A percentile compares a stretch with the other conserved stretches of the same genome.
Evolutionary conservation across 495 filamentous ascomycete genomes (phyloP).

Genomic region (Astrothelium macrocarpum): DNA sequence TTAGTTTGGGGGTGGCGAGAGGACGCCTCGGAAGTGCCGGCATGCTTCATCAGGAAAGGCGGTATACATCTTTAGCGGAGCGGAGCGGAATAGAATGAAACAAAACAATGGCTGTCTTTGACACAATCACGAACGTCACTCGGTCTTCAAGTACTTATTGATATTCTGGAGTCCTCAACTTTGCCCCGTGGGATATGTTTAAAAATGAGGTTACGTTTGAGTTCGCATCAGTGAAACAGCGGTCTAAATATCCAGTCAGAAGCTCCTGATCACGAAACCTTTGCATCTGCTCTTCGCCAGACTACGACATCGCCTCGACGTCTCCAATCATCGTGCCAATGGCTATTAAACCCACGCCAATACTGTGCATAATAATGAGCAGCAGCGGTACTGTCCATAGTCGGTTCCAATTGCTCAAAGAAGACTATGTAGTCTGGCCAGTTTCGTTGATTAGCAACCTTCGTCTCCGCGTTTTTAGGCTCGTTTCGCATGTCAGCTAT

Average conservation of each 20-base stretch:
- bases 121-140: too few relatives aligned
- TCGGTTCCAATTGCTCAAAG: slow-evolving; percentile 52
- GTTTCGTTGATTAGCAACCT: slow-evolving; percentile 26
- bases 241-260: neutral
- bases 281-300: slow-evolving; percentile 47
- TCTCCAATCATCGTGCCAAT: slow-evolving; percentile 82
- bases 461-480: neutral
- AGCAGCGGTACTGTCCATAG: slow-evolving; percentile 39
- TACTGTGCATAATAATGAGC: slow-evolving; percentile 55
- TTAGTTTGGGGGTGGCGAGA: neutral
- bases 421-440: slow-evolving; percentile 59
- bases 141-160: too few relatives aligned
- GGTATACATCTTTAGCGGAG: neutral
- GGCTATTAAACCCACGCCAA: slow-evolving; percentile 67
- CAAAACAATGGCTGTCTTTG: too few relatives aligned
- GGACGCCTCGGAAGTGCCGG: neutral
- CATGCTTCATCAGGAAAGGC: neutral
- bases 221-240: too few relatives aligned
- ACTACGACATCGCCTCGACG: slow-evolving; percentile 78
- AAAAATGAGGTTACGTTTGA: too few relatives aligned
- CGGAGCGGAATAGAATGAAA: neutral
- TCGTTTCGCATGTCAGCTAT: slow-evolving; percentile 18
- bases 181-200: too few relatives aligned
- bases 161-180: too few relatives aligned
- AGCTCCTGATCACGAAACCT: neutral